A percentile compares a stretch with the other conserved stretches of the same genome.
Evolutionary conservation across 2,329 filamentous ascomycete genomes (phyloP).

Genomic region (Beauveria caledonica): DNA sequence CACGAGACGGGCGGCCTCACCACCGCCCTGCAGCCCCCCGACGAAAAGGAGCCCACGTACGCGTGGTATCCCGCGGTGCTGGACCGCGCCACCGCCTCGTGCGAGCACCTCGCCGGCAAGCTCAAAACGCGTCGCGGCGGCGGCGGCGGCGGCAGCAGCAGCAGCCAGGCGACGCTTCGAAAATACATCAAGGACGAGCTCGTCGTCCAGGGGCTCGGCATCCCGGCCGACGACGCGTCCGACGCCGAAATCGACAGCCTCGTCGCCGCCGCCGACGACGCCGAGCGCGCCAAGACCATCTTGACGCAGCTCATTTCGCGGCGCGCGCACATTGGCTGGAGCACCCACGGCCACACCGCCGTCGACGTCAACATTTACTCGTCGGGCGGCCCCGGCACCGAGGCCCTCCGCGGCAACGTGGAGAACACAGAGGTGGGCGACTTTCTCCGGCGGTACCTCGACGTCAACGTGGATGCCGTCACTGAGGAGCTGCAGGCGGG

Average conservation of each 20-base stretch:
- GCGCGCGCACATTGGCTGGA: slow-evolving; percentile 87
- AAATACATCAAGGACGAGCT: slow-evolving; percentile 62
- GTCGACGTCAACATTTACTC: slow-evolving; percentile 97
- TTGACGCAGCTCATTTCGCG: slow-evolving; percentile 83
- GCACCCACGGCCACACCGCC: slow-evolving; percentile 84
- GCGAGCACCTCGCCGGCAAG: slow-evolving; percentile 59
- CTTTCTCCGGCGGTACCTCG: slow-evolving; percentile 73
- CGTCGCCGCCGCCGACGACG: slow-evolving; percentile 49
- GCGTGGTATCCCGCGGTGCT: slow-evolving; percentile 78
- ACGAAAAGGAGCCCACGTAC: slow-evolving; percentile 48
- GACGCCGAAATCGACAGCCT: slow-evolving; percentile 63
- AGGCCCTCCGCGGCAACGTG: slow-evolving; percentile 69
- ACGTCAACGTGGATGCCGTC: slow-evolving; percentile 68
- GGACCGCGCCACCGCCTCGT: slow-evolving; percentile 66
- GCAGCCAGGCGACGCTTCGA: slow-evolving; percentile 31
- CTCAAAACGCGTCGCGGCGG: slow-evolving; percentile 44
- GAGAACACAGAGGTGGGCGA: slow-evolving; percentile 90
- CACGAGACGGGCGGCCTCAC: slow-evolving; percentile 92
- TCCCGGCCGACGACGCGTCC: slow-evolving; percentile 54
- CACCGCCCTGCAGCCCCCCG: slow-evolving; percentile 59
- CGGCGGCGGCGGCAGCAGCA: slow-evolving; percentile 20
- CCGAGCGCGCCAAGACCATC: slow-evolving; percentile 43
- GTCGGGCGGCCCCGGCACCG: slow-evolving; percentile 56
- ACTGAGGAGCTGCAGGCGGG: slow-evolving; percentile 66
- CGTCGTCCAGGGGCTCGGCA: slow-evolving; percentile 63